Percentiles rank a stretch among this genome's conserved stretches.
Evolutionary conservation across 2,329 filamentous ascomycete genomes (phyloP).

Genomic region (Scedosporium minutisporum): DNA sequence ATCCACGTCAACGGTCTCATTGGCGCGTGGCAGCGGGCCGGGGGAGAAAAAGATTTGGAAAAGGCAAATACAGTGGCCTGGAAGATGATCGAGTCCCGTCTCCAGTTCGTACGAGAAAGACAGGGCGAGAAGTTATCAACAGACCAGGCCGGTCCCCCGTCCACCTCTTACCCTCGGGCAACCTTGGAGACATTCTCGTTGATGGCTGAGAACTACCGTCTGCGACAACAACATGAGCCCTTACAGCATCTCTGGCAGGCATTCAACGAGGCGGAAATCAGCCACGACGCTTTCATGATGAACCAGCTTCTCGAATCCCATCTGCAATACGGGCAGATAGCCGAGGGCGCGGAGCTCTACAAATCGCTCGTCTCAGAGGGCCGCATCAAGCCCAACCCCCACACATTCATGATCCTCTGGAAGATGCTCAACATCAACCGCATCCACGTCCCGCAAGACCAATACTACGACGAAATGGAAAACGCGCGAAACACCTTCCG

Average conservation of each 20-base stretch:
- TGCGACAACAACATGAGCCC: constrained; percentile 46
- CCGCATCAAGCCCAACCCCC: constrained; percentile 49
- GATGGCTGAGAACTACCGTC: constrained; percentile 61
- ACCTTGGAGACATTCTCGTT: constrained; percentile 72
- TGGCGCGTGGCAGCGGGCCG: constrained; percentile 64
- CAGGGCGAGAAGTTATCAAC: background rate
- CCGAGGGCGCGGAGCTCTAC: constrained; percentile 47
- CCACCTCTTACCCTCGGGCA: constrained; percentile 41
- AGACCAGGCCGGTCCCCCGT: background rate
- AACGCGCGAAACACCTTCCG: constrained; percentile 34
- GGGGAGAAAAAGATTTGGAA: constrained; percentile 40
- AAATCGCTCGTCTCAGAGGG: constrained; percentile 38
- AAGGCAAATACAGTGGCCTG: constrained; percentile 62
- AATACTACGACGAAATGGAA: constrained; percentile 19
- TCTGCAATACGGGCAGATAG: constrained; percentile 47
- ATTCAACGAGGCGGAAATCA: constrained; percentile 53
- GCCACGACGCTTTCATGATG: constrained; percentile 64
- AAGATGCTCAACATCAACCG: constrained; percentile 44
- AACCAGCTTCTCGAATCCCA: constrained; percentile 66
- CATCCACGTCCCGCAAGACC: constrained; percentile 22
- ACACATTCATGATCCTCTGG: constrained; percentile 63
- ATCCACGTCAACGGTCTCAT: constrained; percentile 77
- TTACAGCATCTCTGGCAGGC: constrained; percentile 53
- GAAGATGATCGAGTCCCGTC: constrained; percentile 64
- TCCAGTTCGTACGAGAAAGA: constrained; percentile 50